Conservation (phyloP, 2,329 filamentous ascomycete genomes). For the Tolypocladium endophyticum region DNA sequence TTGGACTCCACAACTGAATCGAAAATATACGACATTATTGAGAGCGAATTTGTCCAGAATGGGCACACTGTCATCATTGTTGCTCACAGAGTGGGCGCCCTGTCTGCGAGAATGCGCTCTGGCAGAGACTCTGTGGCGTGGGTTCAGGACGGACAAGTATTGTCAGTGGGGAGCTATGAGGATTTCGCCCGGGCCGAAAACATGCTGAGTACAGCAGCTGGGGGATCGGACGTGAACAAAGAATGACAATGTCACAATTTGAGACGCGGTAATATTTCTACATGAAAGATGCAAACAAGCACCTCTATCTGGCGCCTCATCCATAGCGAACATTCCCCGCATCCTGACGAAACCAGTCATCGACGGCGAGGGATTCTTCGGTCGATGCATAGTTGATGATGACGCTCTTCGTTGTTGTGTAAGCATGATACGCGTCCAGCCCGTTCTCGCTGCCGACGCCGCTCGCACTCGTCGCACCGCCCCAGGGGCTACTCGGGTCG, state of each 20-base stretch:
- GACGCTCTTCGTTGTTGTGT: slow-evolving; percentile 53
- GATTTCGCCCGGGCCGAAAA: neutral
- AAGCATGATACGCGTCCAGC: slow-evolving; percentile 49
- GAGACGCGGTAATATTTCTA: neutral
- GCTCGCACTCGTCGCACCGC: slow-evolving; percentile 49
- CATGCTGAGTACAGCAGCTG: neutral
- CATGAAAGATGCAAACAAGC: neutral
- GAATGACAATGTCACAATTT: neutral
- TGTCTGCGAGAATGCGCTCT: neutral
- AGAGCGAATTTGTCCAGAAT: neutral
- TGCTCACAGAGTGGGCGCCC: neutral
- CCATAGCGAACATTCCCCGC: slow-evolving; percentile 34
- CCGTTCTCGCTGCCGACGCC: slow-evolving; percentile 68
- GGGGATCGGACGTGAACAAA: neutral
- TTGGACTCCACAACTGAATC: neutral
- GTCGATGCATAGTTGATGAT: slow-evolving; percentile 57
- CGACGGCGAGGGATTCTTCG: slow-evolving; percentile 38
- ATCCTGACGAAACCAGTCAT: slow-evolving; percentile 60
- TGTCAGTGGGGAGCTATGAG: neutral
- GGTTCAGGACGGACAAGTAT: neutral
- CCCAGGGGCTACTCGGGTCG: slow-evolving; percentile 62
- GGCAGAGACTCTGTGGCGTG: neutral
- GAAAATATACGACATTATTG: neutral
- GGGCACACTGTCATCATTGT: neutral
- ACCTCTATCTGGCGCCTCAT: slow-evolving; percentile 3